Percentiles rank a stretch among this genome's conserved stretches.
Evolutionary conservation across 192 early-diverging fungal genomes (phyloP).

Genomic region (Funneliformis geosporum): DNA sequence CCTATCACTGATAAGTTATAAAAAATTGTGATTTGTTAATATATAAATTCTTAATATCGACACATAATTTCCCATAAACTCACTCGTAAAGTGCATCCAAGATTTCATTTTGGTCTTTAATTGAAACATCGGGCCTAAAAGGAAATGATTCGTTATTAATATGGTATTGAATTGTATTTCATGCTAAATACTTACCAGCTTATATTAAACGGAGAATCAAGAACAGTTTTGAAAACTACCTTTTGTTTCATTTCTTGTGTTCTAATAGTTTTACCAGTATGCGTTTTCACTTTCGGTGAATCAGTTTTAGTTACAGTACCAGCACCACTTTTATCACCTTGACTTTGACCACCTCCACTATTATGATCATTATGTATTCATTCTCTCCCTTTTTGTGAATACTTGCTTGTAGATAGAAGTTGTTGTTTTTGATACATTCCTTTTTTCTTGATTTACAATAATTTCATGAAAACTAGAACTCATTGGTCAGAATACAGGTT

Average conservation of each 20-base stretch:
- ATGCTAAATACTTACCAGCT: slow-evolving; percentile 10
- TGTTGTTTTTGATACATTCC: background rate
- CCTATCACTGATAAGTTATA: background rate
- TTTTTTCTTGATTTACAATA: background rate
- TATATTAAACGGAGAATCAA: slow-evolving; percentile 26
- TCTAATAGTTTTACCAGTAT: slow-evolving; percentile 14
- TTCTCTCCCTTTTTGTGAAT: background rate
- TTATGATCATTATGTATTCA: background rate
- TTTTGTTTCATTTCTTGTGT: slow-evolving; percentile 2
- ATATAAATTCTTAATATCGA: no score
- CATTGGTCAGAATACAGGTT: no score
- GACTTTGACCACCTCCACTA: background rate
- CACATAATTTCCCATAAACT: background rate
- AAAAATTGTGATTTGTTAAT: background rate
- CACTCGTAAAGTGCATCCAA: slow-evolving; percentile 25
- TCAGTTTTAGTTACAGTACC: background rate
- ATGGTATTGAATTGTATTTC: background rate
- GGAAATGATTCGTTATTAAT: background rate
- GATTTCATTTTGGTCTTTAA: slow-evolving; percentile 16
- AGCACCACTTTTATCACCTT: background rate
- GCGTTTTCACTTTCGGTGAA: background rate
- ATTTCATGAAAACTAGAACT: no score
- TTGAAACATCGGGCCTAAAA: slow-evolving; percentile 18
- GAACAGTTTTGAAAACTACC: slow-evolving; percentile 27
- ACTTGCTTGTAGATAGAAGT: background rate